Evolutionary conservation across 176 grass and related monocot genomes (phyloP).

Genomic region (Leersia perrieri): DNA sequence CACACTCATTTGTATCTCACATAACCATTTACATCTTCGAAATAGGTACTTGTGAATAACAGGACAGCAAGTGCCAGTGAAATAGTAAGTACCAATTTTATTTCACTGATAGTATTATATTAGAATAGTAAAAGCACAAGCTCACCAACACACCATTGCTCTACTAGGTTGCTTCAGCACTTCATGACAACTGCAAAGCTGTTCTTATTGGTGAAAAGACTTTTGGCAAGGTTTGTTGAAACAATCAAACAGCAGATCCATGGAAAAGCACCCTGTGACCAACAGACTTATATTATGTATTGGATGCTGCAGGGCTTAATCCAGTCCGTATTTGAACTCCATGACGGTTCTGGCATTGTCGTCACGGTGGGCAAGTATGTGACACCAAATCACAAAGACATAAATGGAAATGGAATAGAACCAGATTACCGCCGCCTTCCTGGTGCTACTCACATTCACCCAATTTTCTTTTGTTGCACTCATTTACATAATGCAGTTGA

Average conservation of each 20-base stretch:
- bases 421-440: slow-evolving; percentile 78
- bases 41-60: slow-evolving; percentile 84
- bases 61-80: slow-evolving; percentile 95
- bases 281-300: background rate
- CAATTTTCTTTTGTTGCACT: slow-evolving; percentile 8
- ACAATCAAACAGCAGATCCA: background rate
- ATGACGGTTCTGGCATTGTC: slow-evolving; percentile 95
- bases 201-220: slow-evolving; percentile 84
- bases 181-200: slow-evolving; percentile 99
- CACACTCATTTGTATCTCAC: slow-evolving; percentile 25
- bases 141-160: background rate
- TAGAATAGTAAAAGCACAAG: slow-evolving; percentile 6
- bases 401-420: slow-evolving; percentile 94
- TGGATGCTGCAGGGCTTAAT: slow-evolving; percentile 75
- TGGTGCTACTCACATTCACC: slow-evolving; percentile 44
- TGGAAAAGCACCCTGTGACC: background rate
- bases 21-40: slow-evolving; percentile 36
- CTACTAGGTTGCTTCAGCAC: slow-evolving; percentile 88
- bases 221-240: slow-evolving; percentile 86
- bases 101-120: slow-evolving; percentile 9
- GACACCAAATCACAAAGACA: slow-evolving; percentile 82
- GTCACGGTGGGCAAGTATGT: slow-evolving; percentile 94
- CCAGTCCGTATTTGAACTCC: slow-evolving; percentile 95
- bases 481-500: background rate
- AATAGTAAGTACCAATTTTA: slow-evolving; percentile 75